Conservation (phyloP, 2,329 filamentous ascomycete species). For the Fusarium sp. region DNA sequence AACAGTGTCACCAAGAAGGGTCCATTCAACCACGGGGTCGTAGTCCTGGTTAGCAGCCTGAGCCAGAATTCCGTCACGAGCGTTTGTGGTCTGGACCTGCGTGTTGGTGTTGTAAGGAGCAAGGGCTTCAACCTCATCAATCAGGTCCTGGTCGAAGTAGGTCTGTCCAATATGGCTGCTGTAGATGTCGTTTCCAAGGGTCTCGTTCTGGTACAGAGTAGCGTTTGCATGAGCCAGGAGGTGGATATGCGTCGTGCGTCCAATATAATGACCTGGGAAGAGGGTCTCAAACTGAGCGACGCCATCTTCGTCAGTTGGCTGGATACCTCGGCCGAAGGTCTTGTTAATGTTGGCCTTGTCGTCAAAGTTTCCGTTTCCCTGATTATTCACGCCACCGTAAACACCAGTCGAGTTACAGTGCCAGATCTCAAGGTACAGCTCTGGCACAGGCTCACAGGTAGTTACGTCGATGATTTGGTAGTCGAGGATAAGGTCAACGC, state of each 20-base stretch:
- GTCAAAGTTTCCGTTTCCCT: conserved; percentile 55
- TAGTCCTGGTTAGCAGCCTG: conserved; percentile 63
- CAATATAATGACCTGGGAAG: conserved; percentile 56
- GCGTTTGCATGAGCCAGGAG: conserved; percentile 51
- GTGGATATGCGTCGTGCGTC: conserved; percentile 60
- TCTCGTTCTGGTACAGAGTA: conserved; percentile 46
- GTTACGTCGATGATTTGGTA: conserved; percentile 55
- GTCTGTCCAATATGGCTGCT: conserved; percentile 70
- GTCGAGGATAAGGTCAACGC: conserved; percentile 53
- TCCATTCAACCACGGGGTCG: conserved; percentile 67
- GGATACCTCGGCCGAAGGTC: conserved; percentile 49
- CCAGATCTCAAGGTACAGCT: conserved; percentile 57
- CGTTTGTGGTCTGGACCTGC: conserved; percentile 44
- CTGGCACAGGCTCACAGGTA: conserved; percentile 53
- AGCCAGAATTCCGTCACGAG: not conserved
- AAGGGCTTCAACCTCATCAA: conserved; percentile 58
- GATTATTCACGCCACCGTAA: conserved; percentile 51
- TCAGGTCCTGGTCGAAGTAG: conserved; percentile 69
- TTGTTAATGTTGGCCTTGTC: conserved; percentile 46
- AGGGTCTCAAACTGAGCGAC: conserved; percentile 54
- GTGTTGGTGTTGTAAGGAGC: conserved; percentile 59
- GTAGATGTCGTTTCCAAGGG: conserved; percentile 46
- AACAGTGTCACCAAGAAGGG: conserved; percentile 62
- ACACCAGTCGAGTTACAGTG: conserved; percentile 58
- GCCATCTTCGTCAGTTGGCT: conserved; percentile 52